phyloP scores from a whole-genome alignment of 129 eudicot genomes.

The Flaveria linearis region DNA sequence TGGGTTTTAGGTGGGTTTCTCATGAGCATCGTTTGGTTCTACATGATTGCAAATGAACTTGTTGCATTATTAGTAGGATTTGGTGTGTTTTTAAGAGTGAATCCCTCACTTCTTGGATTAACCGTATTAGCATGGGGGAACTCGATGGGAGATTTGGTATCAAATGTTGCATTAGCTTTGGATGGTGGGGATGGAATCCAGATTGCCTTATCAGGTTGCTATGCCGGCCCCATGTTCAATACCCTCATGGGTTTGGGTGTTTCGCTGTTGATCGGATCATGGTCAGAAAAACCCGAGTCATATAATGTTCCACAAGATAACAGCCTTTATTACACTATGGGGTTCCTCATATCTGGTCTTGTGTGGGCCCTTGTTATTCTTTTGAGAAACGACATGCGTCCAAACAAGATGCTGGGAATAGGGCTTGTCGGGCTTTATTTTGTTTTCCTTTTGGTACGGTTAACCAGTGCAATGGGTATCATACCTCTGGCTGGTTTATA shows the following conservation, averaged over 20 bases:
- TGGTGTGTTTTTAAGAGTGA: slow-evolving; percentile 59
- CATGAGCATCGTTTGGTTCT: slow-evolving; percentile 97
- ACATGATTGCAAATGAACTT: slow-evolving; percentile 89
- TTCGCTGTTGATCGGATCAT: slow-evolving; percentile 82
- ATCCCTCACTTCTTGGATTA: slow-evolving; percentile 84
- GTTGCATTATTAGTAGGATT: slow-evolving; percentile 75
- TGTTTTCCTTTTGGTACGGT: slow-evolving; percentile 59
- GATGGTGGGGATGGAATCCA: slow-evolving; percentile 97
- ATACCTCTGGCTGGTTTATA: slow-evolving; percentile 46
- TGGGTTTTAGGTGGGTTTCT: slow-evolving; percentile 93
- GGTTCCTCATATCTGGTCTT: slow-evolving; percentile 64
- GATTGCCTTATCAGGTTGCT: slow-evolving; percentile 91
- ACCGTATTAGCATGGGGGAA: slow-evolving; percentile 99
- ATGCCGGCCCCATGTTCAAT: slow-evolving; percentile 97
- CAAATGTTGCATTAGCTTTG: slow-evolving; percentile 75
- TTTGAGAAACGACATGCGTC: slow-evolving; percentile 80
- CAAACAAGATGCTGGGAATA: slow-evolving; percentile 68
- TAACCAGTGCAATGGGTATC: slow-evolving; percentile 59
- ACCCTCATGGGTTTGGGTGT: slow-evolving; percentile 83
- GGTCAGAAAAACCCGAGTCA: slow-evolving; percentile 53
- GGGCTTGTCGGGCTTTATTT: slow-evolving; percentile 72
- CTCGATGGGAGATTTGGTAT: slow-evolving; percentile 97
- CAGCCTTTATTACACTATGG: slow-evolving; percentile 78
- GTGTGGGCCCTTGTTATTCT: slow-evolving; percentile 70
- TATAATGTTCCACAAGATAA: slow-evolving; percentile 63